Conservation (phyloP, 2,329 filamentous ascomycete species). For the Beauveria varroae region DNA sequence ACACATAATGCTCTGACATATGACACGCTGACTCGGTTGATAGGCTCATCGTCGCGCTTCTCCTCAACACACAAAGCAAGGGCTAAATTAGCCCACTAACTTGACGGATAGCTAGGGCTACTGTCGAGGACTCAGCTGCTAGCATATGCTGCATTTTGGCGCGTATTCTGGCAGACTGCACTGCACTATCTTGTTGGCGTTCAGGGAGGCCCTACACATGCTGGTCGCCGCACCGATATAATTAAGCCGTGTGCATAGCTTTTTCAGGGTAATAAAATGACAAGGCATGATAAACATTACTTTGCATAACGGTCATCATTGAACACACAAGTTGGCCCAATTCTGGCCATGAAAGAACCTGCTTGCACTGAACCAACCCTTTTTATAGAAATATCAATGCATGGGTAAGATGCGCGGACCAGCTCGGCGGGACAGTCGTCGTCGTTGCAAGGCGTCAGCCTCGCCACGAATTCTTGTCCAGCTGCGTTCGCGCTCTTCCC, state of each 20-base stretch:
- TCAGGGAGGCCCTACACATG: background rate
- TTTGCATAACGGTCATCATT: background rate
- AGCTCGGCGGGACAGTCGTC: conserved; percentile 11
- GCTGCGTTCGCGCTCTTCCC: conserved; percentile 43
- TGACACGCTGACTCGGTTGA: background rate
- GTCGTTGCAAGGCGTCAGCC: conserved; percentile 19
- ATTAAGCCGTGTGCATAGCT: background rate
- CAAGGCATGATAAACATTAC: background rate
- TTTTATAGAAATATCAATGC: background rate
- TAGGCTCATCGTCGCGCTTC: conserved; percentile 85
- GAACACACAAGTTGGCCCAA: background rate
- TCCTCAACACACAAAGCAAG: conserved; percentile 82
- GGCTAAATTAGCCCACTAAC: conserved; percentile 33
- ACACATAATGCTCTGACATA: background rate
- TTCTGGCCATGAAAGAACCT: background rate
- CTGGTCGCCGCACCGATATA: background rate
- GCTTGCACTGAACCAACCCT: background rate
- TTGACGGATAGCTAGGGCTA: background rate
- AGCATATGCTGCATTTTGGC: background rate
- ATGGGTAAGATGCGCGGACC: conserved; percentile 7
- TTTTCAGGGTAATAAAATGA: background rate
- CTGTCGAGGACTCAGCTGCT: background rate
- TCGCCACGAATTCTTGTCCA: conserved; percentile 37
- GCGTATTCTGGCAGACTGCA: background rate
- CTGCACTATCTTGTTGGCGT: conserved; percentile 1